Base-by-base conservation (phyloP, 2,329 filamentous ascomycete genomes). In the Penicillium oxalicum region DNA sequence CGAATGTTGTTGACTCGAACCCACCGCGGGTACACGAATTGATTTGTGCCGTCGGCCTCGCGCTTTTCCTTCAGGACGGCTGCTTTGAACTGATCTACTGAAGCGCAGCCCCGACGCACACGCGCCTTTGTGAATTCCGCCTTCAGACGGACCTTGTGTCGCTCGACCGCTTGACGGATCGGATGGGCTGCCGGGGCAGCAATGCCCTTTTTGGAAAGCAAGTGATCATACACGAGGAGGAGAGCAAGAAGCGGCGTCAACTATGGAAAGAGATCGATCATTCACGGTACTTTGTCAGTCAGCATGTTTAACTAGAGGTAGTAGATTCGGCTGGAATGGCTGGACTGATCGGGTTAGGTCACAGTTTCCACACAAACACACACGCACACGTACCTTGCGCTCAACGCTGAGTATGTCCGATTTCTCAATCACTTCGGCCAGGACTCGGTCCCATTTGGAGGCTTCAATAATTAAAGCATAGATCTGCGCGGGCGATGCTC, bases 391-490 rank as follows among this genome's bases (percentile, higher is more conserved):
- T 67, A 93, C 91, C 82, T 95, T 95, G 55, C 82, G 84, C 74
- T 98, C 93, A 8, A 83, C 72, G n/a, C 78, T 78, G 33, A 97
- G 72, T 33, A 97, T 72, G 3, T 82, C 85, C 1, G 89, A 80
- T 56, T 79, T 82, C 59, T 96, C 89, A 62, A 98, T 82, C n/a
- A 96, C 85, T 62, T 95, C 90, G 61, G 89, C 89, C 41, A 98
- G 72, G 2, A 96, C 77, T 3, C 76, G 67, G 60, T 91, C 93
- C 88, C 91, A 96, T 82, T 95, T 97, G 58, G 86, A 84, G 1
- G 88, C 83, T 70, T 97, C 91, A 24, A 86, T 80, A 24, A 90
- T 86, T 33, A 98, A 75, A 7, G 93, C 93, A 66, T 93, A 97
- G 6, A 97, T 76, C 64, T 94, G 88, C 9, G 84, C 84, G 0